A percentile compares a stretch with the other conserved stretches of the same genome.
These are phyloP conservation scores for Pelargonium nanum DNA, from an alignment of 345 rosid species.

Conservation along the genomic window DNA sequence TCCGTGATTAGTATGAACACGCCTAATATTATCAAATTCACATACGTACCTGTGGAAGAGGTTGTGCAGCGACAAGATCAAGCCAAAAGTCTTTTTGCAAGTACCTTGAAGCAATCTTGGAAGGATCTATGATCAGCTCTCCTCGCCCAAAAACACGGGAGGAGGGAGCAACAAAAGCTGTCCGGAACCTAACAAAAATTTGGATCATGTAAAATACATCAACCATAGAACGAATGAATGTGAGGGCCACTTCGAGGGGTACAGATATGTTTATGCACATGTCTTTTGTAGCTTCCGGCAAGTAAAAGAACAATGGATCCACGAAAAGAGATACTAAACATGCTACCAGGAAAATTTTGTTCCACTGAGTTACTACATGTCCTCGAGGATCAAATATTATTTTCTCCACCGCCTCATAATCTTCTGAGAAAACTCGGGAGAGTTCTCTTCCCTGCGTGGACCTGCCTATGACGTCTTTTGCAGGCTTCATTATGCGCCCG, in stretches of 20 bases:
- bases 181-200: constrained; percentile 35
- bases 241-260: constrained; percentile 25
- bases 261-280: constrained; percentile 25
- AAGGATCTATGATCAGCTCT: constrained; percentile 40
- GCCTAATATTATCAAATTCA: neutral
- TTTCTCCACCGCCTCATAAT: constrained; percentile 30
- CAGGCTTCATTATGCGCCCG: constrained; percentile 3
- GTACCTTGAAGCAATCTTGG: constrained; percentile 36
- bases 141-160: constrained; percentile 60
- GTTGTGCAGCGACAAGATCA: constrained; percentile 37
- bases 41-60: constrained; percentile 50
- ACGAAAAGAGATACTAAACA: constrained; percentile 43
- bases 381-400: constrained; percentile 47
- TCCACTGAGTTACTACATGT: constrained; percentile 29
- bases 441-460: constrained; percentile 20
- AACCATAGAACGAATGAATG: constrained; percentile 23
- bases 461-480: constrained; percentile 10
- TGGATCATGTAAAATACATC: constrained; percentile 40
- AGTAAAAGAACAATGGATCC: constrained; percentile 50
- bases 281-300: constrained; percentile 21
- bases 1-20: neutral
- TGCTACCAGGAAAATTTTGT: constrained; percentile 43
- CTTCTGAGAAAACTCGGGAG: constrained; percentile 50
- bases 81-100: constrained; percentile 35
- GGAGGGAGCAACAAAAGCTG: constrained; percentile 55